Evolutionary conservation across 2,329 filamentous ascomycete species (phyloP), one percentile per base, ranked within the genome.

Genomic region (Colletotrichum sp.): DNA sequence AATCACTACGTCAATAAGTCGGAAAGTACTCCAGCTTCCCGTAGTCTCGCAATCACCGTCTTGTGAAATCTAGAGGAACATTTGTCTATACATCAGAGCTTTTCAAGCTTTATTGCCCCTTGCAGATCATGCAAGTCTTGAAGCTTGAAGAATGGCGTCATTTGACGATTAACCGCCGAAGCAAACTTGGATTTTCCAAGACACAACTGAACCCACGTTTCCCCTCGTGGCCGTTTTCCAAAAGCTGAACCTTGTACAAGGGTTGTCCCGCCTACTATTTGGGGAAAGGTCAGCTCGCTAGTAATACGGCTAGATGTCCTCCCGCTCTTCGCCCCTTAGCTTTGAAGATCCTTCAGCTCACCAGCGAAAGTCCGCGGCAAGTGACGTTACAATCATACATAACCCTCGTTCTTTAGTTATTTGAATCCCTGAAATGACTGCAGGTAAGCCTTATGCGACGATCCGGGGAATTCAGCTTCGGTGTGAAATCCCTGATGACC

Each of bases 141-240:
- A 13, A 56, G 10, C 14, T 55, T 63, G 59, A 24, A 59, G 32
- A 38, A 75, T 75, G 55, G 58, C 63, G 69, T 73, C 73, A 73
- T 72, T 16, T 18, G 52, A 13, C 48, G 12, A 56, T 52, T 26
- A 64, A 30, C 4, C 4, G n/a, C 12, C 3, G 18, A 8, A 64
- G 13, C 12, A 72, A 64, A 68, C 69, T 68, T 75, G 69, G 43
- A 67, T 38, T 43, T 63, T 52, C n/a, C 30, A 43, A 68, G 69
- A 75, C 73, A 75, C 13, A 21, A 13, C 48, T n/a, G 34, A 32
- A 43, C 36, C 36, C 52, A 43, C 32, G 21, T 59, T 24, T 32
- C 34, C 6, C 34, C 48, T 24, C 18, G 43, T 56, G 28, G 62
- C 36, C 38, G 38, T 48, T 48, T 10, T n/a, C 9, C 18, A 0